Evolutionary conservation across 2,329 filamentous ascomycete genomes (phyloP).

Genomic region (Fusarium dlaminii): DNA sequence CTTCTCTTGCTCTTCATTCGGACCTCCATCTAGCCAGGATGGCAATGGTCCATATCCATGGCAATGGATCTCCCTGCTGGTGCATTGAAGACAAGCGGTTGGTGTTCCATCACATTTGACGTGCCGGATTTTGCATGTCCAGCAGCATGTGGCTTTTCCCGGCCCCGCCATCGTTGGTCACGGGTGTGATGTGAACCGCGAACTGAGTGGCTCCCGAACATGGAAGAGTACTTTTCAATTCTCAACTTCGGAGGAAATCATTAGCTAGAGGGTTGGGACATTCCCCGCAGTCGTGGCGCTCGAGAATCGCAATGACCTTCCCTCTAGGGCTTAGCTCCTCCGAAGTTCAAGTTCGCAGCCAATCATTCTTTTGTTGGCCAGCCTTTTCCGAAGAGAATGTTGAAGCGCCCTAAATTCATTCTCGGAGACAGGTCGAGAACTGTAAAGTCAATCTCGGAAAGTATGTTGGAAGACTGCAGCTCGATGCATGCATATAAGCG

Average conservation of each 20-base stretch:
- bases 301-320: background rate
- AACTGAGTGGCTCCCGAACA: background rate
- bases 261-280: background rate
- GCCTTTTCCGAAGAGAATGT: background rate
- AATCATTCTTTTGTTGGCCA: background rate
- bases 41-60: background rate
- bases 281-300: background rate
- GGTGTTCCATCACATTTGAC: background rate
- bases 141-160: background rate
- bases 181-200: too few species aligned
- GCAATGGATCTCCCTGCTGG: background rate
- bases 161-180: accelerated
- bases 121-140: background rate
- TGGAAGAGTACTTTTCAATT: background rate
- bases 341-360: background rate
- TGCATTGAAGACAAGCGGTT: background rate
- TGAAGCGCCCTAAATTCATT: background rate
- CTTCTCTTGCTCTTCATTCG: background rate
- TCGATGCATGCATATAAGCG: background rate
- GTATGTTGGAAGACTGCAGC: background rate
- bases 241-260: background rate
- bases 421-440: background rate
- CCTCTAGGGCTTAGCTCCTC: background rate
- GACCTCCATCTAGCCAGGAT: background rate
- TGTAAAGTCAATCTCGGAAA: background rate